Evolutionary conservation across 2,329 filamentous ascomycete genomes (phyloP), one percentile per base, ranked within the genome.

Genomic region (Sclerotinia borealis): DNA sequence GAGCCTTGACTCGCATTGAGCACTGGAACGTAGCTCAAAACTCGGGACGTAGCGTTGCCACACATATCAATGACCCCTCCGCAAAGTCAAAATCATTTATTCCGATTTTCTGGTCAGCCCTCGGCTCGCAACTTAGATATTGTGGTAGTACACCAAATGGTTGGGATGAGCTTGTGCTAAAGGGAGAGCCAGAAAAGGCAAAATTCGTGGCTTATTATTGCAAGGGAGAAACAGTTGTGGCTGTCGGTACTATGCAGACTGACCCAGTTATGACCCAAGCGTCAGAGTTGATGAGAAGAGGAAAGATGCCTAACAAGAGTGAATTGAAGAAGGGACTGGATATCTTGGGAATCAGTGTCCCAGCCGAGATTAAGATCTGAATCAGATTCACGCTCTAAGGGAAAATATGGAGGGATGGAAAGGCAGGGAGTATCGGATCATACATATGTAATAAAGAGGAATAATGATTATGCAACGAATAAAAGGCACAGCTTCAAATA

Each of bases 21-120:
- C 95, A 99, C 76, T 99, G 95, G 95, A 93, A 97, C 77, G 95
- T 99, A 3, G 95, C 95, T 5, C 95, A 98, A 74, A 97, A 98
- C 72, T 82, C 91, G 1, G 95, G 95, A 3, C 90, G 93, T 49
- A 83, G 84, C 29, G 93, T 89, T 1, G 95, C 92, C 1, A 81
- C 81, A 59, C 85, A 90, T 70, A 96, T 99, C 72, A 83, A 86
- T 68, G 81, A 89, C 71, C 83, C 88, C 0, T 77, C 81, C 9
- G 75, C 81, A 51, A 81, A 82, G 66, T 80, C 86, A 0, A 86
- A 90, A 70, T 80, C 85, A 2, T 97, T 96, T 77, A 93, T 95
- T 64, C 95, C 95, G 0, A 85, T 99, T 58, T 99, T 99, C 80
- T 99, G 95, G 95, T 96, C 92, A 1, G 95, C 95, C 0, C 79